Conservation (phyloP, 371 early-diverging fungal genomes). For the Lichtheimia ramosa region DNA sequence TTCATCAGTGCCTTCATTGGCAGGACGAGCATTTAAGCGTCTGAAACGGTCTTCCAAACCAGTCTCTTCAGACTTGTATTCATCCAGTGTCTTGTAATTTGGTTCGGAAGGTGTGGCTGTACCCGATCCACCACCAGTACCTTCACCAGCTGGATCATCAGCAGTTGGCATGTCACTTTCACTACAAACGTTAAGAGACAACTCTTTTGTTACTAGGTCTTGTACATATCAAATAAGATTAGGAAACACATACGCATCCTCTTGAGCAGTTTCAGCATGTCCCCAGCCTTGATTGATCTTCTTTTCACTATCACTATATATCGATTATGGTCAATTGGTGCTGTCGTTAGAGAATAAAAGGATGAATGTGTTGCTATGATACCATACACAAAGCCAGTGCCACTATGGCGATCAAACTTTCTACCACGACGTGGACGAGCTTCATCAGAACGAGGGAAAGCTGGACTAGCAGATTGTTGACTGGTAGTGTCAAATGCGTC, state of each 20-base stretch:
- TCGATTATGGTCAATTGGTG: background rate
- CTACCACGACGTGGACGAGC: constrained; percentile 26
- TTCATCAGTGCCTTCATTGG: constrained; percentile 80
- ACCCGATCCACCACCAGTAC: constrained; percentile 24
- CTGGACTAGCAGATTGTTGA: no score
- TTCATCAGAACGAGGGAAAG: background rate
- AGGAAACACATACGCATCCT: constrained; percentile 30
- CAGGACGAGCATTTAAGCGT: constrained; percentile 55
- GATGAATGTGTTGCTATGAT: background rate
- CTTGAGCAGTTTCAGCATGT: constrained; percentile 39
- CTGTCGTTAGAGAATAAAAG: background rate
- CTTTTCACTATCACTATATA: constrained; percentile 70
- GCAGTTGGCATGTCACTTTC: constrained; percentile 34
- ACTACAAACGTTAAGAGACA: constrained; percentile 16
- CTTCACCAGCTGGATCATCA: constrained; percentile 39
- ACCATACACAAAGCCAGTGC: constrained; percentile 56
- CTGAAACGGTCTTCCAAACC: constrained; percentile 22
- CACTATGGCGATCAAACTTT: constrained; percentile 79
- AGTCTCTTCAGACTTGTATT: constrained; percentile 64
- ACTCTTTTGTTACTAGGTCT: background rate
- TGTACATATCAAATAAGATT: background rate
- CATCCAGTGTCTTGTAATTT: constrained; percentile 73
- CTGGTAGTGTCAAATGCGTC: background rate
- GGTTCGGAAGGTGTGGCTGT: constrained; percentile 57
- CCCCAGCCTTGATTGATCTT: constrained; percentile 84